Conservation (phyloP, 179 eudicot species). For the Beta corolliflora region DNA sequence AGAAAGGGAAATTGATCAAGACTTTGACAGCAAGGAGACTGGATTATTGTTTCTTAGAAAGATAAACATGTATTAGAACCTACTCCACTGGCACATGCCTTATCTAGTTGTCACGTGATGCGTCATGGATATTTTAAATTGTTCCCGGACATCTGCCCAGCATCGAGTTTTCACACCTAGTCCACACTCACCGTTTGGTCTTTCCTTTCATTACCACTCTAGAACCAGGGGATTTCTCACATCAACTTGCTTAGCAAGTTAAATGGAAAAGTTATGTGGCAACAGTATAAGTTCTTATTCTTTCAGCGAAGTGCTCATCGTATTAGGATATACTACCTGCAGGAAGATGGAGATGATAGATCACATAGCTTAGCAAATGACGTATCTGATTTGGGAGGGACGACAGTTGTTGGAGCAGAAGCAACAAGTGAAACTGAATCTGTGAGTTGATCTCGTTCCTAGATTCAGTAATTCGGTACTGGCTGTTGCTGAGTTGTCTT, state of each 20-base stretch:
- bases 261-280: neutral
- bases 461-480: neutral
- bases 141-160: neutral
- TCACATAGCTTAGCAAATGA: constrained; percentile 33
- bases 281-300: neutral
- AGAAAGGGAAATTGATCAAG: too few relatives aligned
- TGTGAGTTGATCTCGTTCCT: constrained; percentile 27
- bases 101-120: too few relatives aligned
- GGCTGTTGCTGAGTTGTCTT: neutral
- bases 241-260: neutral
- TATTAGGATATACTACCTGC: constrained; percentile 15
- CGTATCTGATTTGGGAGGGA: constrained; percentile 27
- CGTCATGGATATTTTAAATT: neutral
- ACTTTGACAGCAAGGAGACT: neutral
- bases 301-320: neutral
- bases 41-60: neutral
- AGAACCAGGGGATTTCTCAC: neutral
- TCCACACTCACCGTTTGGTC: neutral
- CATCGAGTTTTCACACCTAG: neutral
- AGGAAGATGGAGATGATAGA: constrained; percentile 36
- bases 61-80: neutral
- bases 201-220: neutral
- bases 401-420: constrained; percentile 27
- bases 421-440: constrained; percentile 23
- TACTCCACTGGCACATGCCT: neutral